phyloP scores from a whole-genome alignment of 495 filamentous ascomycete genomes.

The Penicillium riverlandense region DNA sequence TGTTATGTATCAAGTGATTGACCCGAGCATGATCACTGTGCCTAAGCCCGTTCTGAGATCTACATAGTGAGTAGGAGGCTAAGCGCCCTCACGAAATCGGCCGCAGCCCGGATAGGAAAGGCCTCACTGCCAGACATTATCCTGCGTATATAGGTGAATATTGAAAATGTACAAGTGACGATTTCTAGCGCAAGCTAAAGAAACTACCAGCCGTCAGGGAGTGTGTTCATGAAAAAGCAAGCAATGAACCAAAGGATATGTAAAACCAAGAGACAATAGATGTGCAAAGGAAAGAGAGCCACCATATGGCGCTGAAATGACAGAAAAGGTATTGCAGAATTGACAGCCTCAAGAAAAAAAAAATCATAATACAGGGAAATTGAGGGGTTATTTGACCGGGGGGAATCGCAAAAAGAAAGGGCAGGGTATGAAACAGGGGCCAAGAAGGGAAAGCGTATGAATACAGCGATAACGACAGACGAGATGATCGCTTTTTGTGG shows the following conservation, averaged over 20 bases:
- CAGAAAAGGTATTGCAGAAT: constrained; percentile 12
- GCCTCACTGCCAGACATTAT: too few relatives aligned
- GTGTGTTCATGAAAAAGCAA: constrained; percentile 1
- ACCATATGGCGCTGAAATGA: constrained; percentile 14
- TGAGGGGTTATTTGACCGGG: constrained; percentile 7
- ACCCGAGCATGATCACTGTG: too few relatives aligned
- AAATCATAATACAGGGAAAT: constrained; percentile 49
- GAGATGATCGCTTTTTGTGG: constrained; percentile 1
- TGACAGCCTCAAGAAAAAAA: constrained; percentile 21
- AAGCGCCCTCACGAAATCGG: too few relatives aligned
- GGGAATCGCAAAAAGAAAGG: constrained; percentile 25
- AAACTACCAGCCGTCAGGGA: constrained; percentile 16
- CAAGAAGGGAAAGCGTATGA: constrained; percentile 3
- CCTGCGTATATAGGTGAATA: too few relatives aligned
- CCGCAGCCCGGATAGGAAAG: too few relatives aligned
- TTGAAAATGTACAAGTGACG: constrained; percentile 18
- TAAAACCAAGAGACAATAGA: constrained; percentile 8
- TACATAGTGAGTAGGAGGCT: too few relatives aligned
- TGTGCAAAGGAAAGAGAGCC: constrained; percentile 8
- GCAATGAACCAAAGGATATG: constrained; percentile 7
- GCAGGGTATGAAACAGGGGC: constrained; percentile 19
- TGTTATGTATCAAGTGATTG: too few relatives aligned
- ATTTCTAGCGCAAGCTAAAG: constrained; percentile 1
- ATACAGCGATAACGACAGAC: constrained; percentile 13
- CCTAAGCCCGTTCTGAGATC: too few relatives aligned